These are phyloP conservation scores for Didymella sp. DNA, from an alignment of 2,329 filamentous ascomycete species.

Conservation along the genomic window DNA sequence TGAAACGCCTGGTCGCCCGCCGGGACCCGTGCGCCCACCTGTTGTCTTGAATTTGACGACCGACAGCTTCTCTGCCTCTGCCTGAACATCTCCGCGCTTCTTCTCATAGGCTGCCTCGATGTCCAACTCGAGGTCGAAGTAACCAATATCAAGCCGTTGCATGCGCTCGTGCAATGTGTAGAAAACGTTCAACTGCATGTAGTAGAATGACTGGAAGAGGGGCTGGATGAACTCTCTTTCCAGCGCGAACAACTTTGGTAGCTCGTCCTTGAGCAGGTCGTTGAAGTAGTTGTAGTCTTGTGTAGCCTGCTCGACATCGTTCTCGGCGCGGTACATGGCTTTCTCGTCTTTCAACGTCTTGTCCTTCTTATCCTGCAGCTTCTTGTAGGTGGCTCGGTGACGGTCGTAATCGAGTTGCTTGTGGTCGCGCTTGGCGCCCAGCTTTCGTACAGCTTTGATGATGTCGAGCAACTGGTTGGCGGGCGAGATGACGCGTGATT, in stretches of 20 bases:
- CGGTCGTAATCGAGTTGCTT: conserved; percentile 97
- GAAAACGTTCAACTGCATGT: conserved; percentile 99
- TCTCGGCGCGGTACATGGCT: conserved; percentile 93
- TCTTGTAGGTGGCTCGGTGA: conserved; percentile 82
- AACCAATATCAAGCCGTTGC: conserved; percentile 96
- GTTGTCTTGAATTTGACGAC: conserved; percentile 94
- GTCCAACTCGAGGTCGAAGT: conserved; percentile 91
- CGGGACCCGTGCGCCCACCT: conserved; percentile 61
- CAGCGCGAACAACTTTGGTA: conserved; percentile 87
- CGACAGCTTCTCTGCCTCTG: conserved; percentile 79
- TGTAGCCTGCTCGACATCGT: conserved; percentile 86
- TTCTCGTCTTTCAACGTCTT: conserved; percentile 97
- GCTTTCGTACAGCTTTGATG: conserved; percentile 93
- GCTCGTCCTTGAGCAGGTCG: conserved; percentile 92
- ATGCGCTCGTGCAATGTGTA: conserved; percentile 98
- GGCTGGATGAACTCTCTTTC: conserved; percentile 96
- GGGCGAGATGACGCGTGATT: conserved; percentile 85
- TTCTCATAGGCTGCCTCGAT: conserved; percentile 89
- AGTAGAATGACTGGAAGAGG: conserved; percentile 98
- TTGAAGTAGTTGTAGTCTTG: conserved; percentile 99
- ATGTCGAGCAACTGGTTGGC: conserved; percentile 93
- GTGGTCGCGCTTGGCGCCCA: conserved; percentile 87
- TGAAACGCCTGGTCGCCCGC: conserved; percentile 36
- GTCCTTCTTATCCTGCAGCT: conserved; percentile 97
- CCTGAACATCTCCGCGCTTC: conserved; percentile 88